Evolutionary conservation across 2,329 filamentous ascomycete species (phyloP).

Genomic region (Colletotrichum lini): DNA sequence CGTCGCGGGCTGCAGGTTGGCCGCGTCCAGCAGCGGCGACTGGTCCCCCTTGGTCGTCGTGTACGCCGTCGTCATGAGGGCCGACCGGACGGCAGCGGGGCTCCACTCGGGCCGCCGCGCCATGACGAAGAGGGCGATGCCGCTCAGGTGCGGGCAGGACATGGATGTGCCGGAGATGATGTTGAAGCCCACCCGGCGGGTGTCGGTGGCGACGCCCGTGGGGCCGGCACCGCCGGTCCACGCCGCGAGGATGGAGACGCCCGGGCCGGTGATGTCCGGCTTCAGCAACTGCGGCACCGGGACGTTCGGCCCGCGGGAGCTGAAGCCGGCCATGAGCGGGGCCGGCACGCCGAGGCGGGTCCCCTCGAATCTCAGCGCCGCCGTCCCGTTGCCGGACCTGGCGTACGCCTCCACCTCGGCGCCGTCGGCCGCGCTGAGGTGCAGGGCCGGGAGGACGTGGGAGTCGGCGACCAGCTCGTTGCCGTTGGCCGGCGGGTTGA

Average conservation of each 20-base stretch:
- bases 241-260: conserved; percentile 37
- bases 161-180: conserved; percentile 42
- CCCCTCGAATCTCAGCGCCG: conserved; percentile 21
- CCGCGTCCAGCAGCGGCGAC: conserved; percentile 9
- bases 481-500: conserved; percentile 15
- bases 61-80: conserved; percentile 40
- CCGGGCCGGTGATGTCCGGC: conserved; percentile 41
- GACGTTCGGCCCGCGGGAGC: conserved; percentile 35
- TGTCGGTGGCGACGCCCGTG: conserved; percentile 10
- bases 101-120: conserved; percentile 39
- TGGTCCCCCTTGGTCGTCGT: conserved; percentile 11
- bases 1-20: conserved; percentile 1
- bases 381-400: conserved; percentile 16
- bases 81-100: conserved; percentile 30
- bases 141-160: conserved; percentile 42
- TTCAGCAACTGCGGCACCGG: conserved; percentile 29
- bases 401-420: conserved; percentile 21
- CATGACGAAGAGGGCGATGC: conserved; percentile 38
- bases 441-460: conserved; percentile 25
- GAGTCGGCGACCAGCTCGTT: conserved; percentile 17
- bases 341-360: conserved; percentile 28
- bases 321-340: conserved; percentile 40
- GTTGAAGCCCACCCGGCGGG: conserved; percentile 30
- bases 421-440: conserved; percentile 12
- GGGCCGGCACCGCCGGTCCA: conserved; percentile 25